Conservation (phyloP, 257 asterid genomes). For the Nicotiana attenuata region DNA sequence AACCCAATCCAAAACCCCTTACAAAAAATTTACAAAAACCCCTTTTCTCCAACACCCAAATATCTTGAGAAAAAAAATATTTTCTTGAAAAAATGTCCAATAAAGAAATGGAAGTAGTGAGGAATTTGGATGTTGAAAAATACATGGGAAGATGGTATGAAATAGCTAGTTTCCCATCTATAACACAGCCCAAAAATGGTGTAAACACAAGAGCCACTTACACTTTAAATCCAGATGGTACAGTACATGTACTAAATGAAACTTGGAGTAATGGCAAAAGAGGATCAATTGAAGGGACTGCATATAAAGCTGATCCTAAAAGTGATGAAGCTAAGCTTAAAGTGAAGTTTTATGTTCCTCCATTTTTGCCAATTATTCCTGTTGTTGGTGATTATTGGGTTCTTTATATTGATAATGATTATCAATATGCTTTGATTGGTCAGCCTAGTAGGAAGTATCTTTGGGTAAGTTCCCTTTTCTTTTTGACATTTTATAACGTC, state of each 20-base stretch:
- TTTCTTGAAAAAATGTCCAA: neutral
- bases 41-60: neutral
- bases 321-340: constrained; percentile 39
- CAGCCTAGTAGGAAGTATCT: constrained; percentile 56
- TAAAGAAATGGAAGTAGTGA: constrained; percentile 60
- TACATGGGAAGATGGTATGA: constrained; percentile 98
- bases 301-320: constrained; percentile 56
- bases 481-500: neutral
- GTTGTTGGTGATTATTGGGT: constrained; percentile 35
- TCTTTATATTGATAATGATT: constrained; percentile 23
- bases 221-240: constrained; percentile 57
- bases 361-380: constrained; percentile 36
- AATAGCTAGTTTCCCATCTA: constrained; percentile 71
- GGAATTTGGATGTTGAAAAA: constrained; percentile 43
- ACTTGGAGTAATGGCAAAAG: constrained; percentile 78
- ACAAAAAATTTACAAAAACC: neutral
- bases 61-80: neutral
- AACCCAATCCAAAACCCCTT: neutral
- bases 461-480: constrained; percentile 52
- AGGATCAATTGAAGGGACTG: constrained; percentile 59
- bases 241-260: constrained; percentile 68
- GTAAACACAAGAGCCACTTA: constrained; percentile 77
- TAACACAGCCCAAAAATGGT: constrained; percentile 61
- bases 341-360: constrained; percentile 33
- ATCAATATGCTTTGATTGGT: constrained; percentile 52